Evolutionary conservation across 306 rosid species (phyloP), one percentile per base, ranked within the genome.

Genomic region (Styphnolobium japonicum): DNA sequence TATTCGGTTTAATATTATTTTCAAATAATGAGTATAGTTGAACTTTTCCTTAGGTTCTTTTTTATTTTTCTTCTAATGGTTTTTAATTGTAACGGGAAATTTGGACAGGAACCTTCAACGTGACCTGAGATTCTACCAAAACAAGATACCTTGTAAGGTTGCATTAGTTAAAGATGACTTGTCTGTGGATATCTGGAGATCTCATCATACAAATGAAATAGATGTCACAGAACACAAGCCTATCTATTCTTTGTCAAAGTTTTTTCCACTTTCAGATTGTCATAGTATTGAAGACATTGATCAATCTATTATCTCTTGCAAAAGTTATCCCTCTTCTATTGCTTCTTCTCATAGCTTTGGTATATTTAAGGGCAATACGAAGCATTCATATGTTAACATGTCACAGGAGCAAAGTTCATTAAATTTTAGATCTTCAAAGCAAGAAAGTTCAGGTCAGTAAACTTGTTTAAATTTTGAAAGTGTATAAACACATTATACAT

Each of bases 121-220:
- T 21, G 92, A 90, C 58, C 10, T 76, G 76, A 79, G 78, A 81
- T 83, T 76, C 77, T 80, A 83, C 76, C 78, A 45, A 25, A 83
- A 73, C 75, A 88, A 80, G 67, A 81, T 88, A 83, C 79, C 92
- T 3, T 81, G 85, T 80, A 88, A 86, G 84, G 75, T 90, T 69
- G 89, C 87, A 12, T 43, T 81, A 48, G 68, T 90, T 48, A 81
- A 81, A 29, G 88, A 86, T 55, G 62, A 46, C 83, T 76, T 85
- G n/a, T 57, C 73, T 7, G 73, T 86, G 69, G 75, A 82, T 10
- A 57, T 85, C 15, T 33, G 60, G 79, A 88, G 85, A 83, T 23
- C 56, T 58, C 76, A 81, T 23, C 37, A 52, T 60, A 39, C 42
- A 8, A 6, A 2, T 52, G 89, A 71, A 49, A 66, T 40, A 5